phyloP scores from a whole-genome alignment of 2,329 filamentous ascomycete species.

The Botrytis sinoallii region DNA sequence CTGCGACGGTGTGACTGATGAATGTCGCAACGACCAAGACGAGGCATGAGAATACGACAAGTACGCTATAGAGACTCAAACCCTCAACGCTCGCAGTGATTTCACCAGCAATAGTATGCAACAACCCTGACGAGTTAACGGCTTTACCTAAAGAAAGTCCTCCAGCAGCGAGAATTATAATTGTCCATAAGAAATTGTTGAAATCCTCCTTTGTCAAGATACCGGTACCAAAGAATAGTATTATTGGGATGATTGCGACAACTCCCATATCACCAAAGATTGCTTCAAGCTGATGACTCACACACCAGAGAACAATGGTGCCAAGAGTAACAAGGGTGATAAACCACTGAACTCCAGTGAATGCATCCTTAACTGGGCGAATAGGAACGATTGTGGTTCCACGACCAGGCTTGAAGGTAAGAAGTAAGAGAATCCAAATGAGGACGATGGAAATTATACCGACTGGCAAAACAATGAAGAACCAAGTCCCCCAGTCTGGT shows the following conservation, averaged over 20 bases:
- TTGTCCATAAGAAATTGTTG: constrained; percentile 99
- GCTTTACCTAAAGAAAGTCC: constrained; percentile 90
- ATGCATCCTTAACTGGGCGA: constrained; percentile 81
- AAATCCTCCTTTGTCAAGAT: constrained; percentile 98
- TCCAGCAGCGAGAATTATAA: constrained; percentile 95
- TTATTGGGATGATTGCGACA: constrained; percentile 91
- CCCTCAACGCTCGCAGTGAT: constrained; percentile 74
- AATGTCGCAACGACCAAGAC: constrained; percentile 95
- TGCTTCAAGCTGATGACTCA: constrained; percentile 80
- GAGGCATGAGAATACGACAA: constrained; percentile 79
- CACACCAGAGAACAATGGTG: constrained; percentile 91
- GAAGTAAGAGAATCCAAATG: constrained; percentile 84
- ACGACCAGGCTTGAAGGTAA: constrained; percentile 79
- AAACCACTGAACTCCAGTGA: constrained; percentile 89
- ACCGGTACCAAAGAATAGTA: constrained; percentile 93
- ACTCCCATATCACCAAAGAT: constrained; percentile 98
- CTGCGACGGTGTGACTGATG: constrained; percentile 95
- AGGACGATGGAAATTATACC: constrained; percentile 83
- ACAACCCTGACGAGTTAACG: constrained; percentile 85
- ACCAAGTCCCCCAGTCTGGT: constrained; percentile 94
- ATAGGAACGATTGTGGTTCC: constrained; percentile 91
- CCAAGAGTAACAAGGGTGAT: constrained; percentile 77
- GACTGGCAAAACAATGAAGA: constrained; percentile 91
- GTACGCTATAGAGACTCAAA: constrained; percentile 79
- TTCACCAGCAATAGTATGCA: constrained; percentile 78